Conservation (phyloP, 164 flowering plant species). For the Warburgia ugandensis region DNA sequence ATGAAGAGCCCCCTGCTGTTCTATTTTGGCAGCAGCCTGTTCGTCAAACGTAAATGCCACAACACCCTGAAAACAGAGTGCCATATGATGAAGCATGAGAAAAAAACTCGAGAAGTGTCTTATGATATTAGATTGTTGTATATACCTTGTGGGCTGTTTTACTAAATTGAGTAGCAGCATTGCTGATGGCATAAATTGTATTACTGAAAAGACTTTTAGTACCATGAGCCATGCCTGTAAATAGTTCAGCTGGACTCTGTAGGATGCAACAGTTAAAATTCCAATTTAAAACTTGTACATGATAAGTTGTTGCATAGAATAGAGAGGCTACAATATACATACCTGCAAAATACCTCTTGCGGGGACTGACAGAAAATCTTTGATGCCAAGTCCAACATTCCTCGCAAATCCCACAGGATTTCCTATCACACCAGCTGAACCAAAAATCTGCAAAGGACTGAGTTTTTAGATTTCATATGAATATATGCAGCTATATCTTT, state of each 20-base stretch:
- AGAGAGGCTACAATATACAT: conserved; percentile 1
- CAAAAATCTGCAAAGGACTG: conserved; percentile 85
- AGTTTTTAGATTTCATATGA: no score
- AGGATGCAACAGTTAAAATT: conserved; percentile 10
- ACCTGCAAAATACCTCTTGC: conserved; percentile 66
- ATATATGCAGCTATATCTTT: no score
- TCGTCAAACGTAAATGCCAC: conserved; percentile 90
- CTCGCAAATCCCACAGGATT: conserved; percentile 96
- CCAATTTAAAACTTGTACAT: background rate
- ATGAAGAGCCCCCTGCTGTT: conserved; percentile 49
- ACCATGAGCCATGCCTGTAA: conserved; percentile 84
- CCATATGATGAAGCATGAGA: background rate
- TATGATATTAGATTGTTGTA: conserved; percentile 1
- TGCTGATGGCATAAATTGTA: conserved; percentile 89
- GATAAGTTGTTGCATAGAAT: background rate
- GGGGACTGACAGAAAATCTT: conserved; percentile 87
- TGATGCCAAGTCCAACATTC: conserved; percentile 78
- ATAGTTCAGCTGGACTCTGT: conserved; percentile 80
- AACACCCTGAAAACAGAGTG: conserved; percentile 56
- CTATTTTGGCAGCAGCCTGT: conserved; percentile 44
- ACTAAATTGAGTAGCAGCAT: conserved; percentile 94
- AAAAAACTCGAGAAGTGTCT: background rate
- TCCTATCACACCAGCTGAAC: conserved; percentile 97
- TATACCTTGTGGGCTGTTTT: conserved; percentile 92
- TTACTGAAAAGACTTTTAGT: conserved; percentile 81